Conservation (phyloP, 2,329 filamentous ascomycete genomes). For the Byssochlamys sp. region DNA sequence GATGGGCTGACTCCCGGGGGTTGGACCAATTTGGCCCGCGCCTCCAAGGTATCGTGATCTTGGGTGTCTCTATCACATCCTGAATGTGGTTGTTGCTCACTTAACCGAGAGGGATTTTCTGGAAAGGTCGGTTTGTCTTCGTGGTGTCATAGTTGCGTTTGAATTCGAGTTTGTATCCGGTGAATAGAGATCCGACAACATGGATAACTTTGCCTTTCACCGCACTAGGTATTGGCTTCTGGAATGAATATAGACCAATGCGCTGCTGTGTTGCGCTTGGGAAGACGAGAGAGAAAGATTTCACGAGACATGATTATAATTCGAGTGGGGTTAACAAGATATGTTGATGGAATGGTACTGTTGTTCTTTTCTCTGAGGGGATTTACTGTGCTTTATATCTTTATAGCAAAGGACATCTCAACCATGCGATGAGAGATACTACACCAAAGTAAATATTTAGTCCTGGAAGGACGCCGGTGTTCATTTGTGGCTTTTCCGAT, state of each 20-base stretch:
- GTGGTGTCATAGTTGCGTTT: slow-evolving; percentile 9
- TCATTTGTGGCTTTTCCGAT: background rate
- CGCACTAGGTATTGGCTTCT: background rate
- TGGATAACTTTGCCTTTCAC: slow-evolving; percentile 11
- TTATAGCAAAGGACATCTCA: too few species aligned
- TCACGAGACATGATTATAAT: background rate
- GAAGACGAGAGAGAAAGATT: slow-evolving; percentile 1
- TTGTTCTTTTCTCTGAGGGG: too few species aligned
- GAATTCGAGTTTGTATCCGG: slow-evolving; percentile 10
- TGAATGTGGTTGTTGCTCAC: slow-evolving; percentile 3
- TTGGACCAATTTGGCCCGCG: slow-evolving; percentile 5
- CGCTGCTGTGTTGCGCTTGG: background rate
- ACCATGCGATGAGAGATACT: too few species aligned
- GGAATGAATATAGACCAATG: slow-evolving; percentile 1
- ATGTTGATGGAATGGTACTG: too few species aligned
- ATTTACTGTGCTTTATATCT: too few species aligned
- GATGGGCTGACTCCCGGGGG: slow-evolving; percentile 6
- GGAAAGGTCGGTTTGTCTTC: slow-evolving; percentile 4
- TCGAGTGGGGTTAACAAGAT: too few species aligned
- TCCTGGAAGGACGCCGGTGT: background rate
- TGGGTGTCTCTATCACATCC: slow-evolving; percentile 3
- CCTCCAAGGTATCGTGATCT: slow-evolving; percentile 6
- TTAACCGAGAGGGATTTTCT: slow-evolving; percentile 5
- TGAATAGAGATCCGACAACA: slow-evolving; percentile 7
- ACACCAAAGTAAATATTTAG: background rate